Evolutionary conservation across 148 eudicot genomes (phyloP).

Genomic region (Rhododendron henanense): DNA sequence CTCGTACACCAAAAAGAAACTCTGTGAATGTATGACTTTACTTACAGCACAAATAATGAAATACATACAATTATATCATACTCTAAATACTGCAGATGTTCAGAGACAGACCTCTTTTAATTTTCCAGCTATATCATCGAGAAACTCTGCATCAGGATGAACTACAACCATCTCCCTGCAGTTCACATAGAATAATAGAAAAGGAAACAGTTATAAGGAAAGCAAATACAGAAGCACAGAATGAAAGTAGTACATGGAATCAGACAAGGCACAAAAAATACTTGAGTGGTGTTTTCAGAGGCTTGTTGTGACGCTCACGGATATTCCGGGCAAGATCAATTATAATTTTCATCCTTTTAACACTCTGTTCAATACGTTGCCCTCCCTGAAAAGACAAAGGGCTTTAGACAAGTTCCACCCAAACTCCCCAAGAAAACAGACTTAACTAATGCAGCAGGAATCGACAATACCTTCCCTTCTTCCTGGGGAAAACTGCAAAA

Average conservation of each 20-base stretch:
- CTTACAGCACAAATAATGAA: background rate
- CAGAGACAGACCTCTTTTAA: slow-evolving; percentile 72
- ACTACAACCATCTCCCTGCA: slow-evolving; percentile 94
- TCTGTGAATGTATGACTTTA: slow-evolving; percentile 6
- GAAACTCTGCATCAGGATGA: slow-evolving; percentile 85
- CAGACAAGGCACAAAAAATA: too few relatives aligned
- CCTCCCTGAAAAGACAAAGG: slow-evolving; percentile 43
- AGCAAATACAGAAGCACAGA: too few relatives aligned
- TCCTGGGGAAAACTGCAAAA: slow-evolving; percentile 79
- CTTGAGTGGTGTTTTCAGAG: too few relatives aligned
- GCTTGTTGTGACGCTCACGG: slow-evolving; percentile 89
- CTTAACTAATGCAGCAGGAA: background rate
- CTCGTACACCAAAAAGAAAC: background rate
- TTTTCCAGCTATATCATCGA: slow-evolving; percentile 80
- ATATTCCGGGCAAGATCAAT: slow-evolving; percentile 93
- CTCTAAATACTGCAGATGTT: background rate
- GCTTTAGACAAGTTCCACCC: background rate
- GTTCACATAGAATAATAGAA: background rate
- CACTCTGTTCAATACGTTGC: slow-evolving; percentile 92
- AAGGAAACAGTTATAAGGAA: too few relatives aligned
- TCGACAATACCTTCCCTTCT: slow-evolving; percentile 61
- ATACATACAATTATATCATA: background rate
- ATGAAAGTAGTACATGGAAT: too few relatives aligned
- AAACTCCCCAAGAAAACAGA: background rate
- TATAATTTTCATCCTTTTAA: slow-evolving; percentile 85